These are phyloP conservation scores for Backusella sp. DNA, from an alignment of 192 early-diverging fungal genomes.

Conservation along the genomic window DNA sequence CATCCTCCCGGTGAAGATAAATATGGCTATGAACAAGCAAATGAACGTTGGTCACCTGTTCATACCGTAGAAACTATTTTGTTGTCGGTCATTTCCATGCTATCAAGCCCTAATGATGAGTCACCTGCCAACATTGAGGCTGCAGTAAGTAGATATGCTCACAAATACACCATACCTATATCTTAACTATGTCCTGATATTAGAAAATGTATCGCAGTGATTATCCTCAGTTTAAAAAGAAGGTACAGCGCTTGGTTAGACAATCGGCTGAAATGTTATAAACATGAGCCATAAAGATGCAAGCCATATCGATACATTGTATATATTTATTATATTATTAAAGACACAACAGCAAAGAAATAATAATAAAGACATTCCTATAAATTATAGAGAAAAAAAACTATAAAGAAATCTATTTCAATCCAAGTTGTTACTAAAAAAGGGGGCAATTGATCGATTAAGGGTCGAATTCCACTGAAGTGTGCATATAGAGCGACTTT, in stretches of 20 bases:
- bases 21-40: slow-evolving; percentile 87
- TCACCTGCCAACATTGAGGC: slow-evolving; percentile 95
- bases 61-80: slow-evolving; percentile 95
- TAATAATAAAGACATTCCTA: background rate
- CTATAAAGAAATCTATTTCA: too few species aligned
- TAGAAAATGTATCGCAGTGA: slow-evolving; percentile 81
- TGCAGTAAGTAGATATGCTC: slow-evolving; percentile 59
- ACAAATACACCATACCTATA: background rate
- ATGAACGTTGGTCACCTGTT: slow-evolving; percentile 94
- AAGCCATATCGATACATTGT: background rate
- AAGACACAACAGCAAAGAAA: background rate
- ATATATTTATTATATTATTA: slow-evolving; percentile 7
- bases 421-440: background rate
- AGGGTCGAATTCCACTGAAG: background rate
- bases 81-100: slow-evolving; percentile 88
- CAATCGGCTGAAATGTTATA: slow-evolving; percentile 49
- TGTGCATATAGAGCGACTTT: background rate
- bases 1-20: slow-evolving; percentile 83
- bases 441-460: background rate
- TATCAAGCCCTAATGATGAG: slow-evolving; percentile 91
- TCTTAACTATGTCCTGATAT: background rate
- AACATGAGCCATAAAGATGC: background rate
- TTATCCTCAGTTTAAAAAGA: slow-evolving; percentile 69
- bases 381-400: background rate
- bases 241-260: slow-evolving; percentile 61